A percentile compares a stretch with the other conserved stretches of the same genome.
Conservation (phyloP, 768 basidiomycete genomes). For the Phallus indusiatus region DNA sequence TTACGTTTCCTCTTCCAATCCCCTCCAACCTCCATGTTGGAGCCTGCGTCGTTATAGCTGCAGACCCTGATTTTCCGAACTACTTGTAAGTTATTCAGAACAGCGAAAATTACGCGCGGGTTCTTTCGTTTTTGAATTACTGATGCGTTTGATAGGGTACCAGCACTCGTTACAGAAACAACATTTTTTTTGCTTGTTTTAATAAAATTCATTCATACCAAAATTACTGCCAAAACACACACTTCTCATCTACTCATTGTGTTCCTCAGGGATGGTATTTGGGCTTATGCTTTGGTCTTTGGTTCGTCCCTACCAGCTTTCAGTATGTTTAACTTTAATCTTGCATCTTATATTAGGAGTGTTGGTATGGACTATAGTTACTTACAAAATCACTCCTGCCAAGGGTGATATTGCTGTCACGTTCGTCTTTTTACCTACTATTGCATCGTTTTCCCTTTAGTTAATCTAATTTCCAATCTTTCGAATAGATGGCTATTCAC, state of each 20-base stretch:
- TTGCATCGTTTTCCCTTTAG: neutral
- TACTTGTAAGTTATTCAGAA: neutral
- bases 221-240: neutral
- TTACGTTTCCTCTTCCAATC: neutral
- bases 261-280: conserved; percentile 7
- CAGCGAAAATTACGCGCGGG: neutral
- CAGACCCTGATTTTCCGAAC: neutral
- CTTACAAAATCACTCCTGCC: neutral
- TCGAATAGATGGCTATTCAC: conserved; percentile 4
- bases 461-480: neutral
- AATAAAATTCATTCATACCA: neutral
- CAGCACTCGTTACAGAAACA: neutral
- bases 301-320: neutral
- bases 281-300: conserved; percentile 4
- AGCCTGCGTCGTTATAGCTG: neutral
- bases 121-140: neutral
- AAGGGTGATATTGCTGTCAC: conserved; percentile 4
- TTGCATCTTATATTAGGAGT: neutral
- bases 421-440: neutral
- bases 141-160: neutral
- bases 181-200: neutral
- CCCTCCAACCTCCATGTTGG: neutral
- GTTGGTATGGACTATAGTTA: neutral
- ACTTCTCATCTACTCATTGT: conserved; percentile 1
- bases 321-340: neutral